These are phyloP conservation scores for Sarocladium kiliense DNA, from an alignment of 2,329 filamentous ascomycete genomes.

Conservation along the genomic window DNA sequence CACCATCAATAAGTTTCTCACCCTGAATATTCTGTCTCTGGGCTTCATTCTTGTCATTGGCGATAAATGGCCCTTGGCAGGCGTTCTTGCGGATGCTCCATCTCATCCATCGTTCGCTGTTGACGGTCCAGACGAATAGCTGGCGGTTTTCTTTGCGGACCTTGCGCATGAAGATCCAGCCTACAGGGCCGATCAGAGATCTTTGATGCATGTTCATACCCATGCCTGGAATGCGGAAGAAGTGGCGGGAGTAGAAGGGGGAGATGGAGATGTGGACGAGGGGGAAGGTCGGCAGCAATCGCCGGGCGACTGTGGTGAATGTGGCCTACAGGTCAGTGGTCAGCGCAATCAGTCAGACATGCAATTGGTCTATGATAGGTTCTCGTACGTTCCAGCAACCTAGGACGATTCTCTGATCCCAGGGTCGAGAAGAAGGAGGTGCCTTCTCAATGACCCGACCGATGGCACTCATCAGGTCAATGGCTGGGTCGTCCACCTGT, in stretches of 20 bases:
- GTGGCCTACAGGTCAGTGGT: too few species aligned
- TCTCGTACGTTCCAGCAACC: constrained; percentile 78
- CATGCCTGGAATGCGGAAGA: constrained; percentile 59
- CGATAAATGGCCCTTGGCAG: not conserved
- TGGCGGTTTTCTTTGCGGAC: constrained; percentile 44
- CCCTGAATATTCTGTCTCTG: not conserved
- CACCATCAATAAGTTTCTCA: constrained; percentile 57
- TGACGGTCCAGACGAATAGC: constrained; percentile 83
- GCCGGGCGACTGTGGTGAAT: constrained; percentile 59
- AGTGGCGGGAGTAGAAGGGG: constrained; percentile 62
- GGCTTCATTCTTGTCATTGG: constrained; percentile 21
- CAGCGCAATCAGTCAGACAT: too few species aligned
- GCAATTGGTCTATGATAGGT: too few species aligned
- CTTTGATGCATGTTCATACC: constrained; percentile 74
- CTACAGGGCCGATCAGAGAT: constrained; percentile 62
- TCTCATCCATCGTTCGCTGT: constrained; percentile 71
- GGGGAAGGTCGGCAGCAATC: constrained; percentile 57
- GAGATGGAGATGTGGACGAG: constrained; percentile 66
- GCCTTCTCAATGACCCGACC: constrained; percentile 56
- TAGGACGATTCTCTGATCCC: constrained; percentile 69
- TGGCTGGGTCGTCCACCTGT: constrained; percentile 65
- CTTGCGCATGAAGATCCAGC: constrained; percentile 59
- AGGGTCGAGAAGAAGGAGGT: constrained; percentile 41
- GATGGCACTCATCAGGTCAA: constrained; percentile 65
- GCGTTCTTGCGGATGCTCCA: constrained; percentile 58